Evolutionary conservation across 352 stramenopile species (phyloP).

Genomic region (Phytophthora colocasiae): DNA sequence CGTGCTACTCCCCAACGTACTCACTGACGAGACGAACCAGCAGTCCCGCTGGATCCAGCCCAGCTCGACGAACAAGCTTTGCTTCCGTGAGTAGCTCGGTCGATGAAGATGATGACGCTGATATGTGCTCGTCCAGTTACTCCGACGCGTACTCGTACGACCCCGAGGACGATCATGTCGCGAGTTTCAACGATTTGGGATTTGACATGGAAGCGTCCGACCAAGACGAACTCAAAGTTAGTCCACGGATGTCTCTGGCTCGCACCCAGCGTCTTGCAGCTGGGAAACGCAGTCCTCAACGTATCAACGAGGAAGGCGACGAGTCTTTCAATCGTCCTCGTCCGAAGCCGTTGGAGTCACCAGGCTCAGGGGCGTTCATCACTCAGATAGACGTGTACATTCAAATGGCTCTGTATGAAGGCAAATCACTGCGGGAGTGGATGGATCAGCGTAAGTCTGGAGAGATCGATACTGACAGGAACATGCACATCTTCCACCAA

Average conservation of each 20-base stretch:
- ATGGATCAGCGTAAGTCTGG: constrained; percentile 57
- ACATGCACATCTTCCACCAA: constrained; percentile 78
- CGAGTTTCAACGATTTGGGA: constrained; percentile 59
- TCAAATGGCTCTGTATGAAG: constrained; percentile 95
- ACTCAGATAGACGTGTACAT: constrained; percentile 91
- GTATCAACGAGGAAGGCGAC: constrained; percentile 28
- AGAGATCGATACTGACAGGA: constrained; percentile 49
- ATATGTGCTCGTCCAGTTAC: constrained; percentile 34
- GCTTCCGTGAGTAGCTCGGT: constrained; percentile 19
- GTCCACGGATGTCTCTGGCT: constrained; percentile 27
- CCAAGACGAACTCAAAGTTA: constrained; percentile 18
- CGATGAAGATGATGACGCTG: constrained; percentile 33
- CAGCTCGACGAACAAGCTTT: constrained; percentile 15
- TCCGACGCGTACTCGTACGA: constrained; percentile 33
- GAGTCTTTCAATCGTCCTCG: constrained; percentile 18
- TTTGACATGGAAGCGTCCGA: constrained; percentile 57
- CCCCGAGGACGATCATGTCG: constrained; percentile 32
- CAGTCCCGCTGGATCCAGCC: constrained; percentile 26
- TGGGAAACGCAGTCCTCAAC: constrained; percentile 16
- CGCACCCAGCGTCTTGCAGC: constrained; percentile 17
- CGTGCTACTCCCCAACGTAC: constrained; percentile 26
- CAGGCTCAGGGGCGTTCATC: constrained; percentile 39
- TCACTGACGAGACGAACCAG: constrained; percentile 30
- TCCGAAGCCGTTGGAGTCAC: constrained; percentile 27
- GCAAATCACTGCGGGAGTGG: constrained; percentile 88